These are phyloP conservation scores for Ustilago vetiveriae DNA, from an alignment of 1,284 basidiomycete genomes.

Conservation along the genomic window DNA sequence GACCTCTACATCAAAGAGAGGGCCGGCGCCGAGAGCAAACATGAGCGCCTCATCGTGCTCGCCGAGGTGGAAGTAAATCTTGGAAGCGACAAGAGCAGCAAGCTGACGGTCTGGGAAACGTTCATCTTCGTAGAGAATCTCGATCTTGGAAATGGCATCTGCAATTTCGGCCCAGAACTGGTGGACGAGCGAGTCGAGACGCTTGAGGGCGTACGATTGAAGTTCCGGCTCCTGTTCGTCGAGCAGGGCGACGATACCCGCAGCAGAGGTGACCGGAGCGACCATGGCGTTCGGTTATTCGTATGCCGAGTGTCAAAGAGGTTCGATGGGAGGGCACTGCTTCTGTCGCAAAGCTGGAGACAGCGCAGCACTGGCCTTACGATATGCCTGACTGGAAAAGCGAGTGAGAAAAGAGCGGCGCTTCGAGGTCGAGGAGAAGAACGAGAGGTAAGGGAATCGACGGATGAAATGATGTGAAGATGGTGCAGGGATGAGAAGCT, in stretches of 20 bases:
- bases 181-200: conserved; percentile 62
- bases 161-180: conserved; percentile 67
- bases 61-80: conserved; percentile 66
- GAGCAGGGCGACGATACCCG: conserved; percentile 64
- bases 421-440: too few species aligned
- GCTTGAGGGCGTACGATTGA: conserved; percentile 64
- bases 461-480: not conserved
- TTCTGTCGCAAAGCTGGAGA: not conserved
- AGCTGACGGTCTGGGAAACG: conserved; percentile 62
- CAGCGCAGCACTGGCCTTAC: not conserved
- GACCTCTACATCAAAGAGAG: conserved; percentile 63
- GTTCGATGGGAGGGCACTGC: not conserved
- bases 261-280: conserved; percentile 50
- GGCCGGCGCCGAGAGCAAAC: conserved; percentile 65
- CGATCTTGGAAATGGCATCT: conserved; percentile 64
- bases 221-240: conserved; percentile 65
- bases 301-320: not conserved
- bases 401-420: too few species aligned
- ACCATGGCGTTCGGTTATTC: too few species aligned
- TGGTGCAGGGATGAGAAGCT: not conserved
- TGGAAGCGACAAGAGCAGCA: conserved; percentile 65
- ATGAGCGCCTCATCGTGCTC: conserved; percentile 65
- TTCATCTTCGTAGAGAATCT: conserved; percentile 64
- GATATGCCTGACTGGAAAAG: not conserved
- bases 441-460: not conserved